A percentile compares a stretch with the other conserved stretches of the same genome.
Evolutionary conservation across 257 asterid genomes (phyloP).

Genomic region (Solanum lignicaule): DNA sequence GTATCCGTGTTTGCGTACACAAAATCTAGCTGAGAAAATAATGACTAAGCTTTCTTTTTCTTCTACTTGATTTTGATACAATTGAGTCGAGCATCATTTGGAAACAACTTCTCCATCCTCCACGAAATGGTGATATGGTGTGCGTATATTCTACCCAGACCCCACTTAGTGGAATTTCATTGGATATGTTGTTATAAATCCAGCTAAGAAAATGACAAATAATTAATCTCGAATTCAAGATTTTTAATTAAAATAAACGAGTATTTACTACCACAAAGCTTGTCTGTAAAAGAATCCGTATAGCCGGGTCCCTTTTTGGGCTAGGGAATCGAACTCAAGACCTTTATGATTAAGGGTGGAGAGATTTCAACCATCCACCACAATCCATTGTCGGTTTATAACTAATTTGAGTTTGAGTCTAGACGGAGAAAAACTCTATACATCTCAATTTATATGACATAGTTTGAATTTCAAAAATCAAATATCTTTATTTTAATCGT

Average conservation of each 20-base stretch:
- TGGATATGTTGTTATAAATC: too few relatives aligned
- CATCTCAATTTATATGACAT: too few relatives aligned
- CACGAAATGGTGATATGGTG: neutral
- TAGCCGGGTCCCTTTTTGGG: neutral
- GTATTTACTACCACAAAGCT: neutral
- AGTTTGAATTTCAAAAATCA: neutral
- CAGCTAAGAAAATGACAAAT: neutral
- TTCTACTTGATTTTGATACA: neutral
- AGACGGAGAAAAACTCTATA: too few relatives aligned
- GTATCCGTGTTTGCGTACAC: neutral
- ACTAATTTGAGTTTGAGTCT: neutral
- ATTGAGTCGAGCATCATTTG: neutral
- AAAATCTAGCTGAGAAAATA: too few relatives aligned
- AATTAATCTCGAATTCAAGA: neutral
- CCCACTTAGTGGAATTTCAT: fast-evolving
- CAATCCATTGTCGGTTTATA: too few relatives aligned
- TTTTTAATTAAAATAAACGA: too few relatives aligned
- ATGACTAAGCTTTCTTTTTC: too few relatives aligned
- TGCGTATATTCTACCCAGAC: fast-evolving
- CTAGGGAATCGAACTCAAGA: neutral
- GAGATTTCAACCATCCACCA: neutral
- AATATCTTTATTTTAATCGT: neutral
- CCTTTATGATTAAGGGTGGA: too few relatives aligned
- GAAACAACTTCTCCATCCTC: fast-evolving
- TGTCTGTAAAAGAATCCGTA: neutral